Percentiles rank a stretch among this genome's conserved stretches.
phyloP scores from a whole-genome alignment of 108 stramenopile genomes.

The Seminavis robusta region DNA sequence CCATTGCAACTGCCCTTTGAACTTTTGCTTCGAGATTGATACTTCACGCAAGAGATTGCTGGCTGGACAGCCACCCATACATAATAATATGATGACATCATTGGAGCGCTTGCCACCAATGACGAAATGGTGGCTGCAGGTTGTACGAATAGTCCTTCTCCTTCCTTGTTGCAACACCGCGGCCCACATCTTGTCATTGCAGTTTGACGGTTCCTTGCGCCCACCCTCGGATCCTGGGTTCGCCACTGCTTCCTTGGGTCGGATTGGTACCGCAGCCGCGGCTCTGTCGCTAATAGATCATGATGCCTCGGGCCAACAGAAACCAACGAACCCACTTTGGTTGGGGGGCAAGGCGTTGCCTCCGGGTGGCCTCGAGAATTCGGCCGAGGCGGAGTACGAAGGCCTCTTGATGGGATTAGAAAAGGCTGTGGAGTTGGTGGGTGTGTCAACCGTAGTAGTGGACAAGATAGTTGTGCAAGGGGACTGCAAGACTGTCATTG shows the following conservation, averaged over 20 bases:
- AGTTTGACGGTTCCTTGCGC: conserved; percentile 70
- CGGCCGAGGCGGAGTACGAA: conserved; percentile 67
- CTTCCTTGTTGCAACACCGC: too few relatives aligned
- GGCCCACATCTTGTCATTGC: too few relatives aligned
- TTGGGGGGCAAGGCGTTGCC: neutral
- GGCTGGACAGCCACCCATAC: too few relatives aligned
- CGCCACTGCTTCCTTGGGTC: conserved; percentile 12
- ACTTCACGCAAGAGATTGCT: too few relatives aligned
- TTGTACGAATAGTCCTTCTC: too few relatives aligned
- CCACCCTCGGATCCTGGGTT: conserved; percentile 53
- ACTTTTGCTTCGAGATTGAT: too few relatives aligned
- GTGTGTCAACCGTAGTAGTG: neutral
- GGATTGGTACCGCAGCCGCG: conserved; percentile 34
- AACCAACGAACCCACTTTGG: too few relatives aligned
- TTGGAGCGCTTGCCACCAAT: too few relatives aligned
- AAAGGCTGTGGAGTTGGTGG: conserved; percentile 11
- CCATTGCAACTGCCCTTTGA: too few relatives aligned
- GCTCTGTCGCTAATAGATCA: conserved; percentile 21
- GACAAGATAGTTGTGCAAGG: conserved; percentile 40
- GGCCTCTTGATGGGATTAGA: conserved; percentile 63
- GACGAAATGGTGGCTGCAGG: too few relatives aligned
- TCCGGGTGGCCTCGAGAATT: conserved; percentile 24
- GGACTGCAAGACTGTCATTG: conserved; percentile 75
- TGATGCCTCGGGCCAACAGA: neutral
- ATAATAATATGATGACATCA: too few relatives aligned